Percentiles rank a stretch among this genome's conserved stretches.
Evolutionary conservation across 768 basidiomycete species (phyloP).

Genomic region (Tricholoma terreum): DNA sequence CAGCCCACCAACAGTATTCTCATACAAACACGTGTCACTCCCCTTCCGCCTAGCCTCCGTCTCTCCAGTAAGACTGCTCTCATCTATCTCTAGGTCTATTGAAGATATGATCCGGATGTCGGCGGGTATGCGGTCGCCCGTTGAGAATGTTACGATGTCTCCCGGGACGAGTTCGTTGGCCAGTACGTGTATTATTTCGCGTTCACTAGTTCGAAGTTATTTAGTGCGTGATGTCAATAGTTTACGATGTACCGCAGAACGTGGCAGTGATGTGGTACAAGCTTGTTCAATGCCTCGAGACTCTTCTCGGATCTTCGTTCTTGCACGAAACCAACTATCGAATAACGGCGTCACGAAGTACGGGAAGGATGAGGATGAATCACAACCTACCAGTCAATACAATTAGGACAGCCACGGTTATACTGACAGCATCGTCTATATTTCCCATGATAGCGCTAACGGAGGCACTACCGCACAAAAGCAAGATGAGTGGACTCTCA

Average conservation of each 20-base stretch:
- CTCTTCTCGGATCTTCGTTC: constrained; percentile 94
- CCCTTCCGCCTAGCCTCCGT: constrained; percentile 76
- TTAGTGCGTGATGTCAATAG: constrained; percentile 1
- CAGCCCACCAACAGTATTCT: constrained; percentile 23
- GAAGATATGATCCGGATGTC: constrained; percentile 84
- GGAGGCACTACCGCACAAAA: constrained; percentile 85
- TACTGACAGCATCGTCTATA: constrained; percentile 90
- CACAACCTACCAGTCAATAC: constrained; percentile 79
- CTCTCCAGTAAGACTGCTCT: constrained; percentile 94
- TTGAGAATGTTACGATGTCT: constrained; percentile 84
- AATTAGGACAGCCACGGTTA: constrained; percentile 87
- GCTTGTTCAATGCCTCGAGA: constrained; percentile 91
- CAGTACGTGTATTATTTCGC: constrained; percentile 71
- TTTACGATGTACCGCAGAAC: constrained; percentile 58
- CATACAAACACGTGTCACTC: constrained; percentile 49
- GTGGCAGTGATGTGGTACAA: constrained; percentile 96
- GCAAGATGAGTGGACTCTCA: constrained; percentile 88
- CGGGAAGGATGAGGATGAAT: neutral
- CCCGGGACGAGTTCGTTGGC: constrained; percentile 98
- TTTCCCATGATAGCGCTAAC: constrained; percentile 95
- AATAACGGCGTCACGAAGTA: neutral
- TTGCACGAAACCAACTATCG: constrained; percentile 86
- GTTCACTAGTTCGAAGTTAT: constrained; percentile 43
- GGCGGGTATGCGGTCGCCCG: constrained; percentile 92
- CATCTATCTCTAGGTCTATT: constrained; percentile 89